Conservation (phyloP, 306 rosid genomes). For the Sindora glabra region DNA sequence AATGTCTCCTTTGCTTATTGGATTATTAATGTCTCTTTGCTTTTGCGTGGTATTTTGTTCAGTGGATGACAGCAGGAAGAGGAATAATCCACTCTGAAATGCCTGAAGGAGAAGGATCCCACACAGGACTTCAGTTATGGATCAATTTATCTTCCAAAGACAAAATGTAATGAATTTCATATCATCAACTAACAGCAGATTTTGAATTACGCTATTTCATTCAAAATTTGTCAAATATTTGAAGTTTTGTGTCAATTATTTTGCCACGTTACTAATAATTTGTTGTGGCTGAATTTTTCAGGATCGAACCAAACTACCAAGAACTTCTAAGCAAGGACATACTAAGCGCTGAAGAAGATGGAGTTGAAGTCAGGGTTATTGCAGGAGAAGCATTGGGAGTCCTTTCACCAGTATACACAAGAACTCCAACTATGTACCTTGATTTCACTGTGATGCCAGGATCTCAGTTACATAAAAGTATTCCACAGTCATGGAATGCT, state of each 20-base stretch:
- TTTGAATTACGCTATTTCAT: background rate
- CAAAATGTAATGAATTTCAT: conserved; percentile 34
- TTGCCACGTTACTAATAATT: background rate
- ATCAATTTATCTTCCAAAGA: conserved; percentile 43
- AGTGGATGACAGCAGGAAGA: conserved; percentile 75
- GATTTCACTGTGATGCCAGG: conserved; percentile 38
- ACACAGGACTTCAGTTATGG: conserved; percentile 56
- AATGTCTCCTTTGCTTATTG: no score
- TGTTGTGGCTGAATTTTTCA: background rate
- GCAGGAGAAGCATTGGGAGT: conserved; percentile 60
- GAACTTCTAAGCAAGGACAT: conserved; percentile 37
- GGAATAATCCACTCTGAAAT: conserved; percentile 68
- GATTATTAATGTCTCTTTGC: no score
- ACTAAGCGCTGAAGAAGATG: conserved; percentile 34
- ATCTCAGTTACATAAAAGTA: conserved; percentile 39
- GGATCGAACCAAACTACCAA: conserved; percentile 59
- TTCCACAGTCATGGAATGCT: conserved; percentile 45
- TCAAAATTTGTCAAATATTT: no score
- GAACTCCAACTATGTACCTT: conserved; percentile 47
- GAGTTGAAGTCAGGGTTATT: conserved; percentile 43
- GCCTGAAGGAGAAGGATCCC: conserved; percentile 52
- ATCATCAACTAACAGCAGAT: background rate
- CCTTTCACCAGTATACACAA: conserved; percentile 35
- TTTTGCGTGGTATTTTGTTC: no score
- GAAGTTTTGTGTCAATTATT: no score